Percentiles rank a stretch among this genome's conserved stretches.
Evolutionary conservation across 331 rosid genomes (phyloP).

Genomic region (Quercus lobata): DNA sequence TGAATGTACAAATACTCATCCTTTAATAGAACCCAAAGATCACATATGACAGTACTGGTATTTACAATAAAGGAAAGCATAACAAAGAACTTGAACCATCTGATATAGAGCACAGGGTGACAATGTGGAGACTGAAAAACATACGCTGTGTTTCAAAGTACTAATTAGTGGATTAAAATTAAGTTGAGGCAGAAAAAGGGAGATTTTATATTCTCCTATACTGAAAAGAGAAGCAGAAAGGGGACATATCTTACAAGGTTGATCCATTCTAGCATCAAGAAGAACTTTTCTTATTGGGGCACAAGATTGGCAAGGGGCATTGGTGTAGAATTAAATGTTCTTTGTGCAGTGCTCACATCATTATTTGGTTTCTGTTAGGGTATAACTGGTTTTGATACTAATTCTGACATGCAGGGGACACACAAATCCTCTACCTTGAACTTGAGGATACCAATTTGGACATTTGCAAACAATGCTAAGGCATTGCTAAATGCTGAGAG

Average conservation of each 20-base stretch:
- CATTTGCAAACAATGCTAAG: constrained; percentile 35
- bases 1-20: too few species aligned
- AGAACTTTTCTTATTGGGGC: too few species aligned
- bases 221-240: too few species aligned
- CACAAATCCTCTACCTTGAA: constrained; percentile 46
- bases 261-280: too few species aligned
- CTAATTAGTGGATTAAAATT: too few species aligned
- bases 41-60: not conserved
- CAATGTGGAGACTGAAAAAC: not conserved
- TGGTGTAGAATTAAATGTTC: not conserved
- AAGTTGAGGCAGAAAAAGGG: too few species aligned
- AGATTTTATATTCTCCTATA: too few species aligned
- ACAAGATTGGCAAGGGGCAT: not conserved
- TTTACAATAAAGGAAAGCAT: too few species aligned
- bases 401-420: constrained; percentile 27
- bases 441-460: constrained; percentile 80
- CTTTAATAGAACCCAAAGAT: not conserved
- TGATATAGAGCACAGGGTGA: not conserved
- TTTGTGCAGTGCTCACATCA: not conserved
- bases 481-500: constrained; percentile 39
- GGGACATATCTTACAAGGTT: not conserved
- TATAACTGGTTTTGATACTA: not conserved
- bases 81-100: not conserved
- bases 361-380: not conserved
- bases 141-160: too few species aligned